Base-by-base conservation (phyloP, 1,139 yeast genomes). In the Zygoascus meyerae region DNA sequence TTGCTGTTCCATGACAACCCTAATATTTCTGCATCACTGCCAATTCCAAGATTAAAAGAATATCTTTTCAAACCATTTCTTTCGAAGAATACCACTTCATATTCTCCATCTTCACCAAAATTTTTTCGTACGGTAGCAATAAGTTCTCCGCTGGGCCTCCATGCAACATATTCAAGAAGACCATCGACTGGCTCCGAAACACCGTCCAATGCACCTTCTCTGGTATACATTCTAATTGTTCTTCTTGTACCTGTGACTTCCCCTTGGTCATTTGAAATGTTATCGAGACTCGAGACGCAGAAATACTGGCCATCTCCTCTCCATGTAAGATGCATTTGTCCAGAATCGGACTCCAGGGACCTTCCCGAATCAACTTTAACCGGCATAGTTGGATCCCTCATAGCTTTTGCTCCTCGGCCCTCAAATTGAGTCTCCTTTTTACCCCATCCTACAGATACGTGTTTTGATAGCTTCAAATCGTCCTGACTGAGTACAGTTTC, bases 371-470 rank as follows among this genome's bases (percentile, higher is more conserved):
- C 95, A 5, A 81, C 77, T 55, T 75, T 77, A 37, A 80, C 77
- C 0, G 83, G 83, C 65, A 92, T 85, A 0, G 98, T 94, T n/a
- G 98, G 98, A 65, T 94, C 98, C 61, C 92, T 78, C 55, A 84
- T 70, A 35, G 83, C 61, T 75, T 57, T 57, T 37, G 87, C 92
- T 50, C 98, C 98, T 58, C 78, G 82, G 44, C 99, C 99, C 65
- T 86, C 83, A 65, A 94, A 94, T 66, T 94, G 99, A 0, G 99
- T 94, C 65, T 92, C 98, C 54, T 84, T 82, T 56, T 85, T 86
- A 60, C 99, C 99, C 99, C 99, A 94, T 15, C 99, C 99, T 34
- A 92, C 97, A 16, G 95, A 83, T 31, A 94, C 97, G 60, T 92
- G 96, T 57, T 83, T 83, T 2, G 90, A 81, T 47, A 79, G 75